A percentile compares a stretch with the other conserved stretches of the same genome.
These are phyloP conservation scores for Pyronema omphalodes DNA, from an alignment of 495 filamentous ascomycete genomes.

Conservation along the genomic window DNA sequence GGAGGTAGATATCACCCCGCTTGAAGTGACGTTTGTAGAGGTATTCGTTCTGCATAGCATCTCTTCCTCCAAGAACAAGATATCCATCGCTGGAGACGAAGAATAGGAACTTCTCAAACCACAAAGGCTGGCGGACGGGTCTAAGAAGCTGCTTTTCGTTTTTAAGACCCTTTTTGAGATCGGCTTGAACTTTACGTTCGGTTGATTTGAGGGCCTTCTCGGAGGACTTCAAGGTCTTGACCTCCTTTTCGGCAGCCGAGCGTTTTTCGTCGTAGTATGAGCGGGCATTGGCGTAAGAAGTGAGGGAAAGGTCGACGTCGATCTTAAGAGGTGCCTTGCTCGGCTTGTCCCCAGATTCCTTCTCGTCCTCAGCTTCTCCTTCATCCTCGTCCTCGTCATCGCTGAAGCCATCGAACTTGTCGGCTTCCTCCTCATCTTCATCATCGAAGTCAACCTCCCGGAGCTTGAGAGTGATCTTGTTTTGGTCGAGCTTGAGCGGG, in stretches of 20 bases:
- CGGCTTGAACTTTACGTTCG: constrained; percentile 67
- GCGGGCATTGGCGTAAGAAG: constrained; percentile 72
- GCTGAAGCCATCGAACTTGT: constrained; percentile 38
- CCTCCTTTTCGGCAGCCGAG: constrained; percentile 61
- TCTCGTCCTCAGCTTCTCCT: constrained; percentile 26
- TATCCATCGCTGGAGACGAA: constrained; percentile 96
- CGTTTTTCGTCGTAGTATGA: constrained; percentile 85
- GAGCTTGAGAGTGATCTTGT: constrained; percentile 65
- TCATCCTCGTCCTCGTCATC: constrained; percentile 43
- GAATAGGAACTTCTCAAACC: constrained; percentile 93
- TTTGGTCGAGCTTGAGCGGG: constrained; percentile 75
- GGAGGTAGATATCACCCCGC: constrained; percentile 79
- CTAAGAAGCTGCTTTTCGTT: constrained; percentile 80
- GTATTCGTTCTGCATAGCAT: constrained; percentile 79
- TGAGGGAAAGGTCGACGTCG: constrained; percentile 67
- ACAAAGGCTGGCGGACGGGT: constrained; percentile 60
- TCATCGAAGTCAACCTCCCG: constrained; percentile 45
- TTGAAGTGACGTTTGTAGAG: constrained; percentile 68
- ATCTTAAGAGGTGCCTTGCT: constrained; percentile 37
- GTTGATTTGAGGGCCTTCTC: constrained; percentile 71
- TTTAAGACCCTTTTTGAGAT: constrained; percentile 71
- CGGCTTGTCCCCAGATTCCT: constrained; percentile 18
- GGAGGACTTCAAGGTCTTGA: constrained; percentile 69
- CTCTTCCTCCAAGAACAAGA: constrained; percentile 68
- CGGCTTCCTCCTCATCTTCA: constrained; percentile 29